phyloP scores from a whole-genome alignment of 164 flowering plant species.

The Nymphaea colorata region DNA sequence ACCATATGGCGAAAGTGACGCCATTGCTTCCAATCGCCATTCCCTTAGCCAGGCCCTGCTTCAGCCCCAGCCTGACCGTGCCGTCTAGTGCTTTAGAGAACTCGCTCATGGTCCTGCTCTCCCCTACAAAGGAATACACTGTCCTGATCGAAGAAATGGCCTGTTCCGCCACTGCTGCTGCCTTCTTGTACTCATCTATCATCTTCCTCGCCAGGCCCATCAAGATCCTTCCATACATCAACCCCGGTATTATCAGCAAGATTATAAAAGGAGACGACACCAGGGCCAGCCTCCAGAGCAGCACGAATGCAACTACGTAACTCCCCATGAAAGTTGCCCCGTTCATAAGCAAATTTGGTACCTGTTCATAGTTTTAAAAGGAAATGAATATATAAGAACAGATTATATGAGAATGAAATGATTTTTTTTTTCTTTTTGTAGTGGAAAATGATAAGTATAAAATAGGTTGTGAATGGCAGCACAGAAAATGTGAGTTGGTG shows the following conservation, averaged over 20 bases:
- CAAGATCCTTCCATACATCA: slow-evolving; percentile 59
- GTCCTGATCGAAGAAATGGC: slow-evolving; percentile 72
- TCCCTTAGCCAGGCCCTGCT: slow-evolving; percentile 76
- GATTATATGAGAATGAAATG: not conserved
- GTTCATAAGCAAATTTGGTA: slow-evolving; percentile 75
- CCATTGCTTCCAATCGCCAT: slow-evolving; percentile 81
- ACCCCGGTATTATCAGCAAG: slow-evolving; percentile 63
- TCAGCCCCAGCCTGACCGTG: slow-evolving; percentile 51
- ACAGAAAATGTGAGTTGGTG: not conserved
- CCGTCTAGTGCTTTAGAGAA: slow-evolving; percentile 59
- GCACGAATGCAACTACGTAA: slow-evolving; percentile 37
- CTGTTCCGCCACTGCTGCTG: slow-evolving; percentile 63
- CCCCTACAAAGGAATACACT: slow-evolving; percentile 80
- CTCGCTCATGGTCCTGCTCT: slow-evolving; percentile 35
- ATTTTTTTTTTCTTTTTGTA: not conserved
- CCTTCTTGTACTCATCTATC: slow-evolving; percentile 57
- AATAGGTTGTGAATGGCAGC: too few species aligned
- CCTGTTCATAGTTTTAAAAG: slow-evolving; percentile 19
- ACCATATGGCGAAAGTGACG: slow-evolving; percentile 56
- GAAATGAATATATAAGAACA: not conserved
- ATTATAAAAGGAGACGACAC: slow-evolving; percentile 60
- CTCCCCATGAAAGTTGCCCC: slow-evolving; percentile 41
- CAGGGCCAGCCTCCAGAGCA: slow-evolving; percentile 66
- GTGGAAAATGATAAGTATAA: too few species aligned
- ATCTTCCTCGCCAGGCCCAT: slow-evolving; percentile 48